Base-by-base conservation (phyloP, 75 land plant genomes). In the Ceratopteris richardii region DNA sequence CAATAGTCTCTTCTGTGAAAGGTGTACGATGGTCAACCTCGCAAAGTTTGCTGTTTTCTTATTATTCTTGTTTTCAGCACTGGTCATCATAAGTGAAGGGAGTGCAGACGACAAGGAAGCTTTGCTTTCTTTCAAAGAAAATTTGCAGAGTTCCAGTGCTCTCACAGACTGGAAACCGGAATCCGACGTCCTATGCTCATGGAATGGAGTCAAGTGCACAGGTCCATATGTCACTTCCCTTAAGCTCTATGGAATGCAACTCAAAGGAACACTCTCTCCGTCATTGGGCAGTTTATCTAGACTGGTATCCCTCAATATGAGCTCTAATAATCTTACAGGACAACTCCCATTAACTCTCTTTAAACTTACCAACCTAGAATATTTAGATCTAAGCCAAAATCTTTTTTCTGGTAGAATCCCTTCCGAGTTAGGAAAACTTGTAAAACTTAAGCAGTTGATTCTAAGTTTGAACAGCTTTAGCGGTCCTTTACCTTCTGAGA, bases 331-430 rank as follows among this genome's bases (percentile, higher is more conserved):
- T 14, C 30, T 77, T 42, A 31, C 63, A 0, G 84, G 84, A 24
- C 11, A n/a, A 0, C 23, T 77, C 1, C 80, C 84, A 7, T 29
- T 12, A 1, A 46, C 31, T 1, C 24, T 77, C 31, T 44, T 30
- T 9, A 54, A 55, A 7, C 58, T 64, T 6, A 19, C 40, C 0
- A 55, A 64, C 23, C 56, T 77, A 0, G 36, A 37, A 53, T 67
- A 65, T 56, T 64, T 77, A 0, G 78, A 78, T 51, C 41, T 82
- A 50, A 78, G 81, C 64, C 41, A 47, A 65, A 82, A 82, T 50
- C 48, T 30, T 1, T 31, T 82, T 47, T 19, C 40, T 14, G 84
- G 77, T 0, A n/a, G 10, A 12, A 47, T 79, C 11, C 41, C 80
- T 1, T 4, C 61, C n/a, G 30, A 56, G 27, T 54, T 67, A 44